Conservation (phyloP, 768 basidiomycete species). For the Hysterangium stoloniferum region DNA sequence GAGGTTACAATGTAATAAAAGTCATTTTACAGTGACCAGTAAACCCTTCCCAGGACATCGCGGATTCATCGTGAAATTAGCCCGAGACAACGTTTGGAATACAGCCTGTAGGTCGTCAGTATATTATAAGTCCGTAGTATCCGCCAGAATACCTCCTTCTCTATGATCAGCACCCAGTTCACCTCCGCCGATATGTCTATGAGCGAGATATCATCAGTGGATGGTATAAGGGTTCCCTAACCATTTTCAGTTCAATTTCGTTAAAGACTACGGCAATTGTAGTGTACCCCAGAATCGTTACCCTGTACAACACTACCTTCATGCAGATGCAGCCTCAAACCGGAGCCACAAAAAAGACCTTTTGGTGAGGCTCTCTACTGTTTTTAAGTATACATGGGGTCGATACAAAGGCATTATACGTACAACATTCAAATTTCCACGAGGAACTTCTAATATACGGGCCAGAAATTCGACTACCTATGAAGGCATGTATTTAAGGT, state of each 20-base stretch:
- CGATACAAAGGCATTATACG: slow-evolving; percentile 15
- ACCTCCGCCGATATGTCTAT: slow-evolving; percentile 50
- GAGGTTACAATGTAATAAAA: background rate
- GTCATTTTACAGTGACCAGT: slow-evolving; percentile 58
- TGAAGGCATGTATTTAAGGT: slow-evolving; percentile 2
- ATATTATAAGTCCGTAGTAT: no score
- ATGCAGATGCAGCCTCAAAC: slow-evolving; percentile 48
- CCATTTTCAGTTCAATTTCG: background rate
- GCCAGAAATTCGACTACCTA: slow-evolving; percentile 88
- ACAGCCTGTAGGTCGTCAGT: slow-evolving; percentile 83
- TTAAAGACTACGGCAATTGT: background rate
- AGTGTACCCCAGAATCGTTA: slow-evolving; percentile 52
- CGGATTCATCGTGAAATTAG: slow-evolving; percentile 42
- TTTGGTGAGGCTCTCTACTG: slow-evolving; percentile 80
- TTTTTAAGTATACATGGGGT: background rate
- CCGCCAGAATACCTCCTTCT: slow-evolving; percentile 79
- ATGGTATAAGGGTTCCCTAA: slow-evolving; percentile 73
- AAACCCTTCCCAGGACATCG: slow-evolving; percentile 57
- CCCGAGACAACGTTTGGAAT: slow-evolving; percentile 77
- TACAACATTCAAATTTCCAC: slow-evolving; percentile 78
- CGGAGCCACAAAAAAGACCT: slow-evolving; percentile 72
- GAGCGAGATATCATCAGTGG: slow-evolving; percentile 58
- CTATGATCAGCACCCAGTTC: slow-evolving; percentile 78
- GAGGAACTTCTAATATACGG: slow-evolving; percentile 65
- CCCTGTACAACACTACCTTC: slow-evolving; percentile 44